These are phyloP conservation scores for Phytopythium montanum DNA, from an alignment of 352 stramenopile species.

Conservation along the genomic window DNA sequence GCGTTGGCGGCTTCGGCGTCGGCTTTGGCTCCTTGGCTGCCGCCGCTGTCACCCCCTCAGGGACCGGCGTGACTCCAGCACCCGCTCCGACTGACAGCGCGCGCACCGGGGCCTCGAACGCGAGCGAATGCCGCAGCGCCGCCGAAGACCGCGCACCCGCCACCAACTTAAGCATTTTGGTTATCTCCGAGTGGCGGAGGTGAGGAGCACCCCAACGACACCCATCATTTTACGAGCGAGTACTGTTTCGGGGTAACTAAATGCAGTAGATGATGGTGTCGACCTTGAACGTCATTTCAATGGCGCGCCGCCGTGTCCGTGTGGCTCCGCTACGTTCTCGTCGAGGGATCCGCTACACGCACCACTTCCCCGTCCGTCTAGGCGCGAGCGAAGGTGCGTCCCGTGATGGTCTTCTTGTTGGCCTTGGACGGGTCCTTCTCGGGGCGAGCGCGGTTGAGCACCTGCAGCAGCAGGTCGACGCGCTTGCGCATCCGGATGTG, in stretches of 20 bases:
- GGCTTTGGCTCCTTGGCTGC: neutral
- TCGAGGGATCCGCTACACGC: too few species aligned
- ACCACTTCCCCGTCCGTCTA: too few species aligned
- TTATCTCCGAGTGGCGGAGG: neutral
- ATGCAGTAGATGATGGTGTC: neutral
- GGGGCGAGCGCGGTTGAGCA: constrained; percentile 90
- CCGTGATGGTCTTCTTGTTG: constrained; percentile 91
- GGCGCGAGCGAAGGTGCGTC: constrained; percentile 85
- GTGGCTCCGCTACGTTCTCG: too few species aligned
- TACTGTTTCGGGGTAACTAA: neutral
- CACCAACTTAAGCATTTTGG: constrained; percentile 1
- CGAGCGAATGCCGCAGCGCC: constrained; percentile 4
- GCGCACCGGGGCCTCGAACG: constrained; percentile 3
- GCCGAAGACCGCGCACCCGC: neutral
- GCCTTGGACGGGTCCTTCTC: constrained; percentile 88
- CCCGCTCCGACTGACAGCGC: constrained; percentile 14
- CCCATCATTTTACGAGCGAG: neutral
- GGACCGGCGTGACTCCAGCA: constrained; percentile 4
- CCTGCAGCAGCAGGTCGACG: constrained; percentile 90
- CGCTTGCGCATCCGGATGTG: constrained; percentile 95
- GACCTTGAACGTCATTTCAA: too few species aligned
- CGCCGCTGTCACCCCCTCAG: neutral
- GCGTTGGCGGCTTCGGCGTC: constrained; percentile 13
- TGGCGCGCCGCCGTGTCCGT: too few species aligned
- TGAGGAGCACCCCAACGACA: neutral